Percentiles rank a stretch among this genome's conserved stretches.
Evolutionary conservation across 1,284 basidiomycete species (phyloP).

Genomic region (Quambalaria eucalypti): DNA sequence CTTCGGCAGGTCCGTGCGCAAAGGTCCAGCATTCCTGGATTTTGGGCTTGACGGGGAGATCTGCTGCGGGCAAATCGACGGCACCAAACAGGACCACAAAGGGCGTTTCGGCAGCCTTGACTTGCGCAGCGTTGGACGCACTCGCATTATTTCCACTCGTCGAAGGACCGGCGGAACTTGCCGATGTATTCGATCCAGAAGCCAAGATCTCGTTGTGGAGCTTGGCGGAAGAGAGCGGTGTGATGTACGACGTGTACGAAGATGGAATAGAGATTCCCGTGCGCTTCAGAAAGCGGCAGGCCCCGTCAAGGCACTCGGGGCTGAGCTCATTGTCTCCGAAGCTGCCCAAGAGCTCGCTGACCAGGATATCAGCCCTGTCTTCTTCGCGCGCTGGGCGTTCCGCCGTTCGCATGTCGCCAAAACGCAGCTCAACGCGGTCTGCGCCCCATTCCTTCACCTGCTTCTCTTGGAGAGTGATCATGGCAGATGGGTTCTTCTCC

Average conservation of each 20-base stretch:
- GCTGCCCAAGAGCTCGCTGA: slow-evolving; percentile 89
- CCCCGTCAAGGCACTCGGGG: slow-evolving; percentile 95
- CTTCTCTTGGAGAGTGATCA: slow-evolving; percentile 38
- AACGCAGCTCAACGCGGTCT: slow-evolving; percentile 65
- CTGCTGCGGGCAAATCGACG: slow-evolving; percentile 51
- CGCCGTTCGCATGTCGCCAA: slow-evolving; percentile 85
- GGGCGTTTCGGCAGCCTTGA: slow-evolving; percentile 71
- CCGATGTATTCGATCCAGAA: not conserved
- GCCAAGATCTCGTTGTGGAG: slow-evolving; percentile 56
- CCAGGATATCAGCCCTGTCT: slow-evolving; percentile 81
- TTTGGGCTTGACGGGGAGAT: slow-evolving; percentile 57
- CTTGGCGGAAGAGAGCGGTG: slow-evolving; percentile 85
- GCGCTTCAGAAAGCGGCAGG: slow-evolving; percentile 58
- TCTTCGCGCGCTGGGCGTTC: slow-evolving; percentile 48
- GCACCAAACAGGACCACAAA: slow-evolving; percentile 98
- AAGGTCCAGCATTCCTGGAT: slow-evolving; percentile 97
- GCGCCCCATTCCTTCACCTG: slow-evolving; percentile 62
- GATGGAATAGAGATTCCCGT: slow-evolving; percentile 90
- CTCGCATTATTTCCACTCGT: slow-evolving; percentile 6
- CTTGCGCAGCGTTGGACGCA: not conserved
- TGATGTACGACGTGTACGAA: slow-evolving; percentile 87
- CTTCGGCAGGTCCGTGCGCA: slow-evolving; percentile 57
- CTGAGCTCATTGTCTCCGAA: slow-evolving; percentile 98
- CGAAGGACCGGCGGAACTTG: not conserved
- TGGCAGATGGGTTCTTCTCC: slow-evolving; percentile 67